phyloP scores from a whole-genome alignment of 495 filamentous ascomycete genomes.

The Hypoxylon cercidicola region DNA sequence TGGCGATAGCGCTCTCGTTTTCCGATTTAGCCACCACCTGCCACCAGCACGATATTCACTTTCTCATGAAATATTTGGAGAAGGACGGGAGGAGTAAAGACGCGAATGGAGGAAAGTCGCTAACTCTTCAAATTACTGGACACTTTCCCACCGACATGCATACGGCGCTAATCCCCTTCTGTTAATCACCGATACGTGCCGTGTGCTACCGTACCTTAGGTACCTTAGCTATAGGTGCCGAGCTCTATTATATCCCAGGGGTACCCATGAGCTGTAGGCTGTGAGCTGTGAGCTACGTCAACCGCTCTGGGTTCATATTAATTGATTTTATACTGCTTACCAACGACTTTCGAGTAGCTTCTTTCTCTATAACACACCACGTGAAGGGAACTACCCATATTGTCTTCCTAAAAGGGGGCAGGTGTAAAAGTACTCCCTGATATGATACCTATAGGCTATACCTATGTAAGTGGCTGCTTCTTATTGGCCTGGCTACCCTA shows the following conservation, averaged over 20 bases:
- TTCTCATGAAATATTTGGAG: slow-evolving; percentile 8
- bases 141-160: not conserved
- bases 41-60: slow-evolving; percentile 3
- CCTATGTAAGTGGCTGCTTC: not conserved
- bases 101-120: not conserved
- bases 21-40: slow-evolving; percentile 26
- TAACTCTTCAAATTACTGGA: not conserved
- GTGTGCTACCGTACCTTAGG: not conserved
- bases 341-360: no score
- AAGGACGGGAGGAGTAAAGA: slow-evolving; percentile 23
- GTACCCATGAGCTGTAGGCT: no score
- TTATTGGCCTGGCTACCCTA: slow-evolving; percentile 1
- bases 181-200: not conserved
- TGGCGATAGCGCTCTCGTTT: slow-evolving; percentile 17
- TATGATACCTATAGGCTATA: no score
- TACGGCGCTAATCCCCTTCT: not conserved
- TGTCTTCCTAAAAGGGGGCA: no score
- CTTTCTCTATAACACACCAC: no score
- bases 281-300: no score
- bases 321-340: no score
- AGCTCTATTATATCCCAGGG: no score
- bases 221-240: not conserved
- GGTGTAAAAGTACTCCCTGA: no score
- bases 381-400: no score
- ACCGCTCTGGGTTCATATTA: no score